Base-by-base conservation (phyloP, 139 green algal genomes). In the Coccomyxa sp. region DNA sequence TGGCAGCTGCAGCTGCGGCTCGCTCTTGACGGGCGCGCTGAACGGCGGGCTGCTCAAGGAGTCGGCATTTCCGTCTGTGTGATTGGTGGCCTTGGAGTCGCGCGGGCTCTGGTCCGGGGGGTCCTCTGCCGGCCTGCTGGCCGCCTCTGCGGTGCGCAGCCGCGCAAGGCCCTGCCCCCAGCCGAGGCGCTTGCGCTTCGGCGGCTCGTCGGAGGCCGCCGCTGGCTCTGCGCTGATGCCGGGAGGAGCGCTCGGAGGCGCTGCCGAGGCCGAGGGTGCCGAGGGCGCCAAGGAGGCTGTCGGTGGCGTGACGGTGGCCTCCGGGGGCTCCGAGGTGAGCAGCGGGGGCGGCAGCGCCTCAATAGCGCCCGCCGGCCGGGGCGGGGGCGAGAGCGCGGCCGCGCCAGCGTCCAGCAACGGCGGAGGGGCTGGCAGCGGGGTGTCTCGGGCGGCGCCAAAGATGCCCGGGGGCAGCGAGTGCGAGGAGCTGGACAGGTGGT, bases 101-200 rank as follows among this genome's bases (percentile, higher is more conserved):
- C 16, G 35, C 33, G 70, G 70, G 34, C 34, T 64, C 18, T 64
- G 50, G 18, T 64, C 18, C 50, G 22, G 18, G 18, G 50, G 27
- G 50, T 64, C 18, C 18, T 64, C 50, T 18, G 22, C 3, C 5
- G 5, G 50, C 50, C 22, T 18, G 24, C 64, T 16, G 64, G 24
- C 24, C 64, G 33, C 14, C 22, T 78, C 73, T 6, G 31, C 35
- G 29, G 73, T 41, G 6, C 39, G 58, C 35, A 80, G 77, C 24
- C 82, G 38, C 7, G 77, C 82, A 2, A 86, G 40, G 18, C 77
- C 77, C 44, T 83, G 77, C 29, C 82, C 82, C 82, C 82, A 86
- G n/a, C 69, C 75, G 34, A 85, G 81, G 24, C 74, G 72, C 33
- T 80, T 79, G 70, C 77, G 77, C 77, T 82, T 69, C 0, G 69